phyloP scores from a whole-genome alignment of 2,329 filamentous ascomycete species.

The Aspergillus amoenus region DNA sequence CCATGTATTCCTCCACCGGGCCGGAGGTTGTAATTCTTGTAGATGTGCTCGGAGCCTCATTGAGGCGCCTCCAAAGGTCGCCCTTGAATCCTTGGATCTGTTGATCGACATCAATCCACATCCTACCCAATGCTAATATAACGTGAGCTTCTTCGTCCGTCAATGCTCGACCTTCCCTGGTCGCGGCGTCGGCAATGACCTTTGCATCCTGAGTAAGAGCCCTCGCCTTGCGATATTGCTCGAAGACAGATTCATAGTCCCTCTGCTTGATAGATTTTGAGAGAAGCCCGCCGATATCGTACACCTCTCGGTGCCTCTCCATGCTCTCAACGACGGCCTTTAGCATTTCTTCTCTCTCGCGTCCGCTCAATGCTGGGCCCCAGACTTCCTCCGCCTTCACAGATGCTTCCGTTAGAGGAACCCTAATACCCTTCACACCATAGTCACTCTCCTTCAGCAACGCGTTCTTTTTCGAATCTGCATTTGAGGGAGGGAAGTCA shows the following conservation, averaged over 20 bases:
- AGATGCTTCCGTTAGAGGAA: conserved; percentile 81
- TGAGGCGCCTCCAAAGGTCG: conserved; percentile 81
- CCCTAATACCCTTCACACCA: conserved; percentile 83
- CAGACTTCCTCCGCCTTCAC: conserved; percentile 96
- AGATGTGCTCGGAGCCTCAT: conserved; percentile 61
- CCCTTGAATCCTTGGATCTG: conserved; percentile 86
- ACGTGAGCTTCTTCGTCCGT: conserved; percentile 80
- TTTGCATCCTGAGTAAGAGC: conserved; percentile 77
- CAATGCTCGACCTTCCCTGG: conserved; percentile 54
- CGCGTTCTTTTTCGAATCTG: conserved; percentile 79
- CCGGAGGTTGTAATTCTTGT: conserved; percentile 51
- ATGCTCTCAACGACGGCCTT: conserved; percentile 74
- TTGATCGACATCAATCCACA: conserved; percentile 92
- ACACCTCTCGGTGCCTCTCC: conserved; percentile 75
- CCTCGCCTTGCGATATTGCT: conserved; percentile 82
- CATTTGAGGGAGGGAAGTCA: conserved; percentile 37
- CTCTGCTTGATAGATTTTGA: conserved; percentile 84
- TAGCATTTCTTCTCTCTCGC: conserved; percentile 85
- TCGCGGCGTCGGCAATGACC: conserved; percentile 61
- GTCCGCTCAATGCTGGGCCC: conserved; percentile 88
- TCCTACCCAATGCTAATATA: conserved; percentile 81
- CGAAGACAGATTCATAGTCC: conserved; percentile 83
- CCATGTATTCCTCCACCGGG: conserved; percentile 80
- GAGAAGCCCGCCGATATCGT: conserved; percentile 75
- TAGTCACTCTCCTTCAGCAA: conserved; percentile 91